Conservation (phyloP, 768 basidiomycete genomes). For the Kwoniella sp. region DNA sequence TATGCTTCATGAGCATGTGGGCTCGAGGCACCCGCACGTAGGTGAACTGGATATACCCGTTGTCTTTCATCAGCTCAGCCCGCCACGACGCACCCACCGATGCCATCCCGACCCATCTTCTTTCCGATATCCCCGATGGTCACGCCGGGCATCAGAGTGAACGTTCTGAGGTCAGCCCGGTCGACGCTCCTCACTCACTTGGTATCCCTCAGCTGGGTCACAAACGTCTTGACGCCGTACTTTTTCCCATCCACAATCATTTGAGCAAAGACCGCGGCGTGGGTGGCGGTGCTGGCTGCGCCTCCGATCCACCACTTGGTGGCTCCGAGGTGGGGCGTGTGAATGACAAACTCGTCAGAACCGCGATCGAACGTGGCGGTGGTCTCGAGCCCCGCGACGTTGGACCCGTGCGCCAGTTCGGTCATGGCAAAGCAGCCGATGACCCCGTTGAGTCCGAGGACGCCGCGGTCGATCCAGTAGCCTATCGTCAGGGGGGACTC, state of each 20-base stretch:
- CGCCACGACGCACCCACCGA: constrained; percentile 28
- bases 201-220: constrained; percentile 51
- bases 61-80: constrained; percentile 30
- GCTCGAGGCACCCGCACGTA: constrained; percentile 53
- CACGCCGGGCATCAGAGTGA: constrained; percentile 51
- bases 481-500: constrained; percentile 8
- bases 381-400: constrained; percentile 54
- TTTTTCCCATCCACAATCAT: constrained; percentile 52
- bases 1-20: constrained; percentile 55
- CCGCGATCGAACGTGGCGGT: constrained; percentile 52
- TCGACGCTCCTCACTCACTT: constrained; percentile 28
- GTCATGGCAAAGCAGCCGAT: constrained; percentile 53
- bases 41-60: constrained; percentile 52
- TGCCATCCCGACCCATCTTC: constrained; percentile 54
- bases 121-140: constrained; percentile 54
- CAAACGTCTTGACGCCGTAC: constrained; percentile 54
- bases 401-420: constrained; percentile 50
- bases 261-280: constrained; percentile 53
- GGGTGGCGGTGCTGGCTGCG: constrained; percentile 53
- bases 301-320: constrained; percentile 56
- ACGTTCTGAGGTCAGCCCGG: constrained; percentile 39
- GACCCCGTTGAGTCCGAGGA: constrained; percentile 52
- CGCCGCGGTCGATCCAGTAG: constrained; percentile 53
- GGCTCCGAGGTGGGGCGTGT: constrained; percentile 52
- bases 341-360: constrained; percentile 53